These are phyloP conservation scores for Leishmania turanica DNA, from an alignment of 208 protist species.

Conservation along the genomic window DNA sequence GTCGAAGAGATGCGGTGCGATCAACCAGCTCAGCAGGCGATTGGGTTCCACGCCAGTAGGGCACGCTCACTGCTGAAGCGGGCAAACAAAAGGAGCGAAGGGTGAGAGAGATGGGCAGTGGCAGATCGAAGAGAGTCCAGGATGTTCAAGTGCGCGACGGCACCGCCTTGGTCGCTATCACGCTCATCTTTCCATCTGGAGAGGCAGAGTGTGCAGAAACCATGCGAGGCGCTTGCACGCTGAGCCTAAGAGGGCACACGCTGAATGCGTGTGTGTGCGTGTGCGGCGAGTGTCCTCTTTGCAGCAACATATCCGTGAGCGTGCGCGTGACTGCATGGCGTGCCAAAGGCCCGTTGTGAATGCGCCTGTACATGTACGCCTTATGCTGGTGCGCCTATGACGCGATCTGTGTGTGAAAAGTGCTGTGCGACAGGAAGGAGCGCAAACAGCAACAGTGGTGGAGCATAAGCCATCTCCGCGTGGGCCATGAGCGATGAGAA, in stretches of 20 bases:
- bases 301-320: background rate
- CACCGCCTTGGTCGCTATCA: background rate
- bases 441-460: background rate
- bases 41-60: background rate
- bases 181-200: too few relatives aligned
- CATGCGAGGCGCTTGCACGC: background rate
- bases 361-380: background rate
- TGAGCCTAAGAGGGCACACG: background rate
- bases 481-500: background rate
- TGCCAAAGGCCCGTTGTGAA: background rate
- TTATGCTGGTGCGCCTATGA: background rate
- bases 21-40: background rate
- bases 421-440: background rate
- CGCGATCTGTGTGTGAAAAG: background rate
- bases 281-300: background rate
- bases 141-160: background rate
- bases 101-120: background rate
- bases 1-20: background rate
- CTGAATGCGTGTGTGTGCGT: background rate
- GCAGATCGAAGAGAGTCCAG: background rate
- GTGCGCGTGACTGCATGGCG: background rate
- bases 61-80: background rate
- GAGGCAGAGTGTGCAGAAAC: background rate
- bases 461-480: background rate
- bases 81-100: background rate